Conservation (phyloP, 2,329 filamentous ascomycete genomes). For the Aspergillus spinulosporus region DNA sequence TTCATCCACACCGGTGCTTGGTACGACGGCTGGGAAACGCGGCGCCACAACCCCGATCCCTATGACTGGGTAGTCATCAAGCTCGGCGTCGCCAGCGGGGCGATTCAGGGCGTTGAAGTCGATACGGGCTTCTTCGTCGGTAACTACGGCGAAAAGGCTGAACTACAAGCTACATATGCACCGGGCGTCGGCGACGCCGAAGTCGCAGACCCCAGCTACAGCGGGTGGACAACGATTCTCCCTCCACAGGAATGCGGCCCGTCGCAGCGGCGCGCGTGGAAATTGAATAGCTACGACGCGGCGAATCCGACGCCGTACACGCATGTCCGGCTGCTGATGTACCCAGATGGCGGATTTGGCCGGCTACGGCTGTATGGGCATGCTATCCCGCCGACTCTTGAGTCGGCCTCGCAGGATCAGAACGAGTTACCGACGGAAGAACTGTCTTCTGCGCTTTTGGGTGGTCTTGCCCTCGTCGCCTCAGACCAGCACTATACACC, state of each 20-base stretch:
- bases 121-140: constrained; percentile 48
- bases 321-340: constrained; percentile 48
- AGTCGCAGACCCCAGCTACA: constrained; percentile 35
- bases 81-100: constrained; percentile 52
- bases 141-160: constrained; percentile 48
- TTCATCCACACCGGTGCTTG: constrained; percentile 62
- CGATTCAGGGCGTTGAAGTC: constrained; percentile 46
- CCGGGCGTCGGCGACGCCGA: constrained; percentile 31
- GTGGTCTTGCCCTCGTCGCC: constrained; percentile 41
- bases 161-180: constrained; percentile 38
- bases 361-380: constrained; percentile 45
- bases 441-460: constrained; percentile 43
- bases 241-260: constrained; percentile 42
- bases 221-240: constrained; percentile 43
- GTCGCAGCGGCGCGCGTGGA: constrained; percentile 46
- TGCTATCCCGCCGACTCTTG: constrained; percentile 38
- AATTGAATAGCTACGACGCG: constrained; percentile 28
- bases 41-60: constrained; percentile 58
- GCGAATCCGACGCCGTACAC: constrained; percentile 39
- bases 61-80: constrained; percentile 63
- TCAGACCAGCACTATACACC: constrained; percentile 47
- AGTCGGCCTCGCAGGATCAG: constrained; percentile 1
- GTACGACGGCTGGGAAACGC: constrained; percentile 67
- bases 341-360: constrained; percentile 49
- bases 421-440: constrained; percentile 32